Conservation (phyloP, 148 eudicot species). For the Heliamphora exappendiculata region DNA sequence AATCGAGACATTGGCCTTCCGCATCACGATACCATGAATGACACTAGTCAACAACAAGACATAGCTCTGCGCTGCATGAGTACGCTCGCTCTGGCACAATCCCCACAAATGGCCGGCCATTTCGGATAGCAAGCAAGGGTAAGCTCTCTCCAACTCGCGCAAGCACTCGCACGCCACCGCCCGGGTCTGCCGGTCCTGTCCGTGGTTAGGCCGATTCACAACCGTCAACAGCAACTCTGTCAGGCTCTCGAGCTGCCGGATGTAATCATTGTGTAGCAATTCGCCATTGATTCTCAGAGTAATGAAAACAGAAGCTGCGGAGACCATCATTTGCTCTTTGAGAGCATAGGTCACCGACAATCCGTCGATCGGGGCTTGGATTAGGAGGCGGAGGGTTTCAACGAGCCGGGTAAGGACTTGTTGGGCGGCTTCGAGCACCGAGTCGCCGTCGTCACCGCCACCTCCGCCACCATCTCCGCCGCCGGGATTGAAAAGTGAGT, state of each 20-base stretch:
- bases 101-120: constrained; percentile 69
- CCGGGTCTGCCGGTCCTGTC: constrained; percentile 64
- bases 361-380: constrained; percentile 61
- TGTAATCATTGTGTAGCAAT: not conserved
- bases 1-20: constrained; percentile 37
- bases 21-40: constrained; percentile 38
- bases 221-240: constrained; percentile 56
- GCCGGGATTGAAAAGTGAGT: not conserved
- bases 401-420: constrained; percentile 26
- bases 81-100: constrained; percentile 69
- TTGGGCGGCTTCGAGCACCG: not conserved
- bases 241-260: constrained; percentile 34
- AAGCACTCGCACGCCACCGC: constrained; percentile 81
- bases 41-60: constrained; percentile 47
- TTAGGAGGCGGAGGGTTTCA: constrained; percentile 37
- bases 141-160: constrained; percentile 70
- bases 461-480: too few species aligned
- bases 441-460: too few species aligned
- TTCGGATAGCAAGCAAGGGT: constrained; percentile 64
- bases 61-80: constrained; percentile 71
- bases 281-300: not conserved
- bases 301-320: constrained; percentile 45
- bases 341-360: constrained; percentile 32
- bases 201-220: constrained; percentile 78
- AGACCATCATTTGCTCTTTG: constrained; percentile 63